Conservation (phyloP, 495 filamentous ascomycete genomes). For the Chaetomium fimeti region DNA sequence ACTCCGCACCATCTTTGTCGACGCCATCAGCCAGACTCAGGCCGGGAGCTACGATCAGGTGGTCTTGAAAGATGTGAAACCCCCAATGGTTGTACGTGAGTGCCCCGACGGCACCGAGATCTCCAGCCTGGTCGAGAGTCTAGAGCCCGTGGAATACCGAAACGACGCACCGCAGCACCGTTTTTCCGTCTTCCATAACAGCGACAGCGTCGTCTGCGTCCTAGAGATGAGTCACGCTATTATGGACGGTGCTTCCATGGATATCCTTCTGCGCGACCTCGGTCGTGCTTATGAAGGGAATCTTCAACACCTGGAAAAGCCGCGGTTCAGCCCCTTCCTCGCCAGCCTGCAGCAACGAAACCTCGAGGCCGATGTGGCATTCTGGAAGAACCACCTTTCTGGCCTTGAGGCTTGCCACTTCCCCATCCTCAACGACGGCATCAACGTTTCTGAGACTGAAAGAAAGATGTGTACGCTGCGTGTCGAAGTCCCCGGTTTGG, state of each 20-base stretch:
- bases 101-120: constrained; percentile 41
- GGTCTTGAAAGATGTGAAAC: constrained; percentile 32
- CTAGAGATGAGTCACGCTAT: constrained; percentile 62
- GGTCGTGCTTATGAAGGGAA: constrained; percentile 16
- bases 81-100: constrained; percentile 40
- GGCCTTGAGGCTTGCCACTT: constrained; percentile 32
- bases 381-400: constrained; percentile 30
- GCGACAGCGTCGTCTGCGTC: constrained; percentile 45
- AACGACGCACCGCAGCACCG: constrained; percentile 49
- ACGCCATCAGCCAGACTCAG: constrained; percentile 29
- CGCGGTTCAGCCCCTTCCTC: constrained; percentile 48
- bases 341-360: constrained; percentile 49
- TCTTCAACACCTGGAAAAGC: constrained; percentile 8
- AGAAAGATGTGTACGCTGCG: constrained; percentile 23
- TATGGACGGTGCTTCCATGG: constrained; percentile 62
- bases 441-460: constrained; percentile 6
- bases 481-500: constrained; percentile 16
- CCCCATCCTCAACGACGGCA: constrained; percentile 23
- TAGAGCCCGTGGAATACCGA: constrained; percentile 40
- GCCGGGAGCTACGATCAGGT: constrained; percentile 29
- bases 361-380: constrained; percentile 45
- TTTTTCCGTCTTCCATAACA: constrained; percentile 44
- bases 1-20: constrained; percentile 34
- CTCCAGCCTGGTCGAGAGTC: constrained; percentile 40
- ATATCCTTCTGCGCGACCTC: constrained; percentile 33